These are phyloP conservation scores for Diddensiella santjacobensis DNA, from an alignment of 805 yeast species.

Conservation along the genomic window DNA sequence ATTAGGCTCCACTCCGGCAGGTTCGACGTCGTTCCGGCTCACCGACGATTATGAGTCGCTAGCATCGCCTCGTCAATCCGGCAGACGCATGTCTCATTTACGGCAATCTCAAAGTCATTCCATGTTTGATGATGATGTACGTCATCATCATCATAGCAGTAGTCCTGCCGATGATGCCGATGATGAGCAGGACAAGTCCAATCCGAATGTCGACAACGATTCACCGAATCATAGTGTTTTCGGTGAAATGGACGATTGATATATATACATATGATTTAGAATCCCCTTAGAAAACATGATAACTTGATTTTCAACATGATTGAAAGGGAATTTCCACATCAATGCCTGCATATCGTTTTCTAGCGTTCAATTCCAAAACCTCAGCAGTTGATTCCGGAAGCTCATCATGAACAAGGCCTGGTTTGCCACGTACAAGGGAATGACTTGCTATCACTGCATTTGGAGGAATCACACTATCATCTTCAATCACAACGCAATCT, in stretches of 20 bases:
- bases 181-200: slow-evolving; percentile 11
- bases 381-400: slow-evolving; percentile 34
- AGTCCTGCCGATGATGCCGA: slow-evolving; percentile 13
- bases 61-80: slow-evolving; percentile 19
- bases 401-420: slow-evolving; percentile 20
- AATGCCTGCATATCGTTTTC: slow-evolving; percentile 29
- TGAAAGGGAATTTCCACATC: slow-evolving; percentile 13
- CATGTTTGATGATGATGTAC: slow-evolving; percentile 8
- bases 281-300: background rate
- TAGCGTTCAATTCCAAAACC: slow-evolving; percentile 30
- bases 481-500: slow-evolving; percentile 37
- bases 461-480: slow-evolving; percentile 33
- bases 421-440: slow-evolving; percentile 29
- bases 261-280: slow-evolving; percentile 1
- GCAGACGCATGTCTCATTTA: slow-evolving; percentile 22
- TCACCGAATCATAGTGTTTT: slow-evolving; percentile 31
- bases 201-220: slow-evolving; percentile 27
- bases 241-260: slow-evolving; percentile 38
- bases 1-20: background rate
- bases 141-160: slow-evolving; percentile 3
- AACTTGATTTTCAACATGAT: background rate
- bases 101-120: slow-evolving; percentile 13
- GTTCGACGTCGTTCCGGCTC: slow-evolving; percentile 4
- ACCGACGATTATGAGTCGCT: slow-evolving; percentile 22
- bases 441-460: slow-evolving; percentile 36